phyloP scores from a whole-genome alignment of 108 stramenopile species.

The Cyclotella baltica region DNA sequence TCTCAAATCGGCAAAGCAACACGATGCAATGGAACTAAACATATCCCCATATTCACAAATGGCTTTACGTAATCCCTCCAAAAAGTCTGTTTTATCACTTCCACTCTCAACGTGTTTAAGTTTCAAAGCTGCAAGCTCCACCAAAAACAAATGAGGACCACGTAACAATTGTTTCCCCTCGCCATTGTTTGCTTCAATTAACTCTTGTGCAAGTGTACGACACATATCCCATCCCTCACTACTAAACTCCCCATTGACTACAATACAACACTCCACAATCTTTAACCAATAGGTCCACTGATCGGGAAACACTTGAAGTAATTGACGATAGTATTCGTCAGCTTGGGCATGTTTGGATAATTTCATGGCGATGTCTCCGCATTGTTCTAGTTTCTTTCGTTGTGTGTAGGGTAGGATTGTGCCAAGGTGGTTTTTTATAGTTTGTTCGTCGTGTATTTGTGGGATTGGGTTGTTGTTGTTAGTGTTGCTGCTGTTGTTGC shows the following conservation, averaged over 20 bases:
- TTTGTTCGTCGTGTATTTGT: conserved; percentile 49
- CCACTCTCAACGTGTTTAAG: conserved; percentile 2
- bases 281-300: conserved; percentile 83
- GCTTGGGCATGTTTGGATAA: conserved; percentile 56
- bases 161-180: conserved; percentile 43
- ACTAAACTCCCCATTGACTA: background rate
- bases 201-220: conserved; percentile 28
- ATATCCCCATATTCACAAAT: conserved; percentile 56
- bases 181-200: conserved; percentile 2
- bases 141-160: conserved; percentile 63
- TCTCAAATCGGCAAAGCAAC: conserved; percentile 76
- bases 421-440: conserved; percentile 42
- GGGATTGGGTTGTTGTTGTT: conserved; percentile 21
- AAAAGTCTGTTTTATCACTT: conserved; percentile 10
- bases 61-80: conserved; percentile 30
- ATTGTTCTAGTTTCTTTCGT: conserved; percentile 48
- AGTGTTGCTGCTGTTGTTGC: too few species aligned
- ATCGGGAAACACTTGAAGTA: conserved; percentile 63
- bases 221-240: conserved; percentile 41
- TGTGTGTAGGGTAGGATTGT: conserved; percentile 52
- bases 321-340: conserved; percentile 53
- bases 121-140: conserved; percentile 60
- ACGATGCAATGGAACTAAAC: conserved; percentile 63
- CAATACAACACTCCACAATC: conserved; percentile 47
- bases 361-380: conserved; percentile 46